phyloP scores from a whole-genome alignment of 169 alveolate species.

The Plasmodium adleri region DNA sequence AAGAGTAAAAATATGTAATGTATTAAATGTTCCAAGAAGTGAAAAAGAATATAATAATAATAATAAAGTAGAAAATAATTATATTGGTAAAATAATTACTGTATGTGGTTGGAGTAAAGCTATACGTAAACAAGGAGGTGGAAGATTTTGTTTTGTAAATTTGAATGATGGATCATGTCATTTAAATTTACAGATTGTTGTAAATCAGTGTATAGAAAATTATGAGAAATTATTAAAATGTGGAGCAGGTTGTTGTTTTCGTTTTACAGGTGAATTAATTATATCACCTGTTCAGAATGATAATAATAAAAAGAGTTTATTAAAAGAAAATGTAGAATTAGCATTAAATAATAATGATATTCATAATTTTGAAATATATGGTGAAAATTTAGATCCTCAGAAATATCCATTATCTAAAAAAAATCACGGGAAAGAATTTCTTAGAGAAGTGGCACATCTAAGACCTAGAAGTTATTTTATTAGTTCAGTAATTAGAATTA shows the following conservation, averaged over 20 bases:
- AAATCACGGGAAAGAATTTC: conserved; percentile 93
- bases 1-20: conserved; percentile 41
- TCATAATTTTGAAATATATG: conserved; percentile 82
- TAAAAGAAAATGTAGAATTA: conserved; percentile 74
- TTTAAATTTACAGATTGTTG: conserved; percentile 94
- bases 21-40: conserved; percentile 48
- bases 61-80: conserved; percentile 28
- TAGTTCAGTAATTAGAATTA: conserved; percentile 94
- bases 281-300: conserved; percentile 94
- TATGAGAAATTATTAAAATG: conserved; percentile 85
- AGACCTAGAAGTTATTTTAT: conserved; percentile 97
- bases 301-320: conserved; percentile 77
- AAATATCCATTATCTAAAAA: conserved; percentile 96
- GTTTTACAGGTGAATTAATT: conserved; percentile 92
- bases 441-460: conserved; percentile 97
- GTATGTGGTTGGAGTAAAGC: conserved; percentile 98
- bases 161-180: conserved; percentile 97
- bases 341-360: conserved; percentile 78
- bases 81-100: conserved; percentile 83
- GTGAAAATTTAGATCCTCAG: conserved; percentile 92
- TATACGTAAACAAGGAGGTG: conserved; percentile 94
- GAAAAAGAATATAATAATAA: conserved; percentile 43
- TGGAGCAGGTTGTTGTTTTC: conserved; percentile 90
- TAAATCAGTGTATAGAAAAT: conserved; percentile 88
- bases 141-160: conserved; percentile 92